phyloP scores from a whole-genome alignment of 1,284 basidiomycete species.

The Hemileia vastatrix region DNA sequence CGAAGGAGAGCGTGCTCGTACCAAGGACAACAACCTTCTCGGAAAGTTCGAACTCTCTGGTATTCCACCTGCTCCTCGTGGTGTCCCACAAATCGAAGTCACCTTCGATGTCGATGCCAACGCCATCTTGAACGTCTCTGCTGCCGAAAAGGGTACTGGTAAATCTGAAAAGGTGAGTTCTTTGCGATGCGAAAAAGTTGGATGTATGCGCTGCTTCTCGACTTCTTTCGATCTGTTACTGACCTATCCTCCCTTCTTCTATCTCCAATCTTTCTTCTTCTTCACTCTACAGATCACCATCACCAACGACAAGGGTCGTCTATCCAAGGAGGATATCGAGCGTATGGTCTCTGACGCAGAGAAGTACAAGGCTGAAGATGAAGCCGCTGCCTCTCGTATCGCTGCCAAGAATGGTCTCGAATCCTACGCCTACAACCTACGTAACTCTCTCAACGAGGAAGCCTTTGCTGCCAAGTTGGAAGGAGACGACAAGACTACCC shows the following conservation, averaged over 20 bases:
- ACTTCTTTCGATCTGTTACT: not conserved
- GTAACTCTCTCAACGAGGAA: slow-evolving; percentile 71
- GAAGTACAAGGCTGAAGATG: slow-evolving; percentile 66
- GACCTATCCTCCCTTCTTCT: slow-evolving; percentile 5
- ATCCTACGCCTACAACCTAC: slow-evolving; percentile 91
- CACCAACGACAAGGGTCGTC: slow-evolving; percentile 95
- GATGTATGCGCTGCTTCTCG: slow-evolving; percentile 23
- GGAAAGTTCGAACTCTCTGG: slow-evolving; percentile 98
- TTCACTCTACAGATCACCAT: slow-evolving; percentile 62
- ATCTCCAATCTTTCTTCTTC: slow-evolving; percentile 35
- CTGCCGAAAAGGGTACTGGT: slow-evolving; percentile 92
- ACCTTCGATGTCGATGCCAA: slow-evolving; percentile 99
- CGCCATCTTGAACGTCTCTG: slow-evolving; percentile 92
- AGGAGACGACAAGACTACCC: slow-evolving; percentile 72
- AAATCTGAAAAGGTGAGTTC: slow-evolving; percentile 59
- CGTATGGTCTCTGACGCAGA: slow-evolving; percentile 63
- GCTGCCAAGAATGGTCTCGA: slow-evolving; percentile 67
- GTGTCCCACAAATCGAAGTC: slow-evolving; percentile 95
- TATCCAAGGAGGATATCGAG: slow-evolving; percentile 97
- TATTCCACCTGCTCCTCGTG: slow-evolving; percentile 94
- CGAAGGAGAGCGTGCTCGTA: slow-evolving; percentile 97
- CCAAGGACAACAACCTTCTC: slow-evolving; percentile 98
- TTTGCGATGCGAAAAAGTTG: no score
- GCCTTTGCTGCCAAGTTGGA: slow-evolving; percentile 82
- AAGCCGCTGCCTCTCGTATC: slow-evolving; percentile 56